phyloP scores from a whole-genome alignment of 352 stramenopile genomes.

The Halophytophthora polymorphica region DNA sequence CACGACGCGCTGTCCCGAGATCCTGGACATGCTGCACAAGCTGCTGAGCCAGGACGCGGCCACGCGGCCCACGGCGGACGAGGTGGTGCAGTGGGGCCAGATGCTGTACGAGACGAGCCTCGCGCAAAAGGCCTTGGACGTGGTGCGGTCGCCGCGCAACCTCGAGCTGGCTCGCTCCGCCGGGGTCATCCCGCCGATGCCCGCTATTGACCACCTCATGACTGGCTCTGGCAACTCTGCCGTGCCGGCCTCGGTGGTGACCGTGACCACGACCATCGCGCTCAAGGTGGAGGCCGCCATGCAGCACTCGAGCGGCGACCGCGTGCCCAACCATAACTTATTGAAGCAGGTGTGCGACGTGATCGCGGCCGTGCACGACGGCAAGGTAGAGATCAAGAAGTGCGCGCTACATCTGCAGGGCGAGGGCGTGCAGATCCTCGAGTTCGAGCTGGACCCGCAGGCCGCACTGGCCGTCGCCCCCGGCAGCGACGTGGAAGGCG shows the following conservation, averaged over 20 bases:
- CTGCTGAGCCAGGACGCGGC: constrained; percentile 55
- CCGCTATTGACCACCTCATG: constrained; percentile 34
- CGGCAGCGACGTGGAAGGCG: constrained; percentile 22
- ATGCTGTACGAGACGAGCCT: constrained; percentile 67
- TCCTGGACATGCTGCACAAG: constrained; percentile 65
- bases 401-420: constrained; percentile 74
- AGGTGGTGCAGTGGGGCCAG: constrained; percentile 79
- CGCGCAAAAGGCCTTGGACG: constrained; percentile 49
- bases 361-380: constrained; percentile 52
- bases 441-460: constrained; percentile 69
- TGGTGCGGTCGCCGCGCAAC: constrained; percentile 46
- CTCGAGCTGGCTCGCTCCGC: constrained; percentile 21
- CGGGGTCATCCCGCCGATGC: constrained; percentile 17
- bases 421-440: constrained; percentile 66
- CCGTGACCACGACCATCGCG: constrained; percentile 38
- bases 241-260: constrained; percentile 7
- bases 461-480: constrained; percentile 18
- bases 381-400: constrained; percentile 78
- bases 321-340: constrained; percentile 82
- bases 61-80: constrained; percentile 50
- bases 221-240: background rate
- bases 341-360: constrained; percentile 83
- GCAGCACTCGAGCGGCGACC: constrained; percentile 37
- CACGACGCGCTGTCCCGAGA: constrained; percentile 52
- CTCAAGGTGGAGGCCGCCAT: constrained; percentile 66